Conservation (phyloP, 2,329 filamentous ascomycete species). For the Fragosphaeria purpurea region DNA sequence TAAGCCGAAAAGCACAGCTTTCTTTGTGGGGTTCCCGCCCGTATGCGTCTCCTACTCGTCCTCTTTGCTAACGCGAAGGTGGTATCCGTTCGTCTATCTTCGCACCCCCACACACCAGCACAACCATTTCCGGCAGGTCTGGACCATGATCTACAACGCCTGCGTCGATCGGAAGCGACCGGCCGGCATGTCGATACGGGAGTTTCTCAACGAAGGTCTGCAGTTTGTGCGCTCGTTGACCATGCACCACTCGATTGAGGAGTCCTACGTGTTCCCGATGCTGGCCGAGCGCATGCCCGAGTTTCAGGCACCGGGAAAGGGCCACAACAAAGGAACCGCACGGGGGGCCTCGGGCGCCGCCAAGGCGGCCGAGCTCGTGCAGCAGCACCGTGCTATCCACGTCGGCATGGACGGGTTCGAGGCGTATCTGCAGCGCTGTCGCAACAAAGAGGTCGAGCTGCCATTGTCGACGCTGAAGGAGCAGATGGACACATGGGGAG, state of each 20-base stretch:
- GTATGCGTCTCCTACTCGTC: not conserved
- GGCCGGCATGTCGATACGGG: constrained; percentile 51
- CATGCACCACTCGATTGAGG: constrained; percentile 74
- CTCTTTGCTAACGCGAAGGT: not conserved
- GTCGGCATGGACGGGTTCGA: constrained; percentile 58
- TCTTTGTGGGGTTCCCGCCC: not conserved
- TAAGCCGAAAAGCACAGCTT: constrained; percentile 25
- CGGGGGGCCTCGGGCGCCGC: constrained; percentile 9
- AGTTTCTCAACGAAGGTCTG: constrained; percentile 60
- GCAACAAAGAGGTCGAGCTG: constrained; percentile 50
- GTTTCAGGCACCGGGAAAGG: constrained; percentile 41
- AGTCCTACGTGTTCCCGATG: constrained; percentile 68
- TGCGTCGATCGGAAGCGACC: constrained; percentile 51
- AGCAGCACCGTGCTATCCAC: constrained; percentile 73
- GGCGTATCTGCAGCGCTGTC: constrained; percentile 54
- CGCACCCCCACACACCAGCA: constrained; percentile 38
- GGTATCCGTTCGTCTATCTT: no score
- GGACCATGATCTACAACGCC: constrained; percentile 60
- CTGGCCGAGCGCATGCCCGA: constrained; percentile 71
- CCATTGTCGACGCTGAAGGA: constrained; percentile 50
- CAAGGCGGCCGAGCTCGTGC: constrained; percentile 51
- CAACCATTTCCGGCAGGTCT: constrained; percentile 64
- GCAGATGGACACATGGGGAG: constrained; percentile 69
- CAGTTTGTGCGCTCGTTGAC: constrained; percentile 62
- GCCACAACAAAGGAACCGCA: constrained; percentile 3